Conservation (phyloP, 2,329 filamentous ascomycete species). For the Aureobasidium sp. region DNA sequence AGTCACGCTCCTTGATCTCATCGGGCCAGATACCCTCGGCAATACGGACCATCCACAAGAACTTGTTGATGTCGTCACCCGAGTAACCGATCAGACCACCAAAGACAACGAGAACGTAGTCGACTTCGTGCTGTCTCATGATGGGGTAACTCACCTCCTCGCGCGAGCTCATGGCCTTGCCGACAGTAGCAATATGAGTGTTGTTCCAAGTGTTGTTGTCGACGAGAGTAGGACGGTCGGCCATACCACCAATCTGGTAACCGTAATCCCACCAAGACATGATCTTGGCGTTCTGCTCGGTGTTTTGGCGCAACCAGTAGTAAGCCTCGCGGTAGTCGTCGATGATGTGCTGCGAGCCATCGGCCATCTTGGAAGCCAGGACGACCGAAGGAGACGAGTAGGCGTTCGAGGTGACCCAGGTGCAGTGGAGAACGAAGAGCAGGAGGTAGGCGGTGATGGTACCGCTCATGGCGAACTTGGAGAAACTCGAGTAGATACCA, state of each 20-base stretch:
- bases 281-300: slow-evolving; percentile 87
- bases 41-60: slow-evolving; percentile 99
- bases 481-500: slow-evolving; percentile 74
- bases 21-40: slow-evolving; percentile 99
- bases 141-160: slow-evolving; percentile 99
- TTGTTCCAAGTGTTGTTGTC: slow-evolving; percentile 99
- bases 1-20: slow-evolving; percentile 93
- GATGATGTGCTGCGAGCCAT: slow-evolving; percentile 96
- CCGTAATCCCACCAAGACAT: slow-evolving; percentile 99
- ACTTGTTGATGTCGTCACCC: slow-evolving; percentile 99
- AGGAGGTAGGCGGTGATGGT: slow-evolving; percentile 73
- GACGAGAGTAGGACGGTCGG: slow-evolving; percentile 89
- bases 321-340: slow-evolving; percentile 99
- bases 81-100: slow-evolving; percentile 94
- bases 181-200: slow-evolving; percentile 97
- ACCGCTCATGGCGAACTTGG: slow-evolving; percentile 70
- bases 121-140: slow-evolving; percentile 95
- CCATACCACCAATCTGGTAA: slow-evolving; percentile 99
- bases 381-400: slow-evolving; percentile 98
- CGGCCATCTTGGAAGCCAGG: slow-evolving; percentile 81
- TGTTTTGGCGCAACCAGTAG: slow-evolving; percentile 99
- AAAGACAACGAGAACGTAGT: slow-evolving; percentile 97
- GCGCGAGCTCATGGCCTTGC: slow-evolving; percentile 95
- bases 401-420: slow-evolving; percentile 98
- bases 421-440: slow-evolving; percentile 94